Percentiles rank a stretch among this genome's conserved stretches.
phyloP scores from a whole-genome alignment of 768 basidiomycete genomes.

The Hygrocybe coccinea region DNA sequence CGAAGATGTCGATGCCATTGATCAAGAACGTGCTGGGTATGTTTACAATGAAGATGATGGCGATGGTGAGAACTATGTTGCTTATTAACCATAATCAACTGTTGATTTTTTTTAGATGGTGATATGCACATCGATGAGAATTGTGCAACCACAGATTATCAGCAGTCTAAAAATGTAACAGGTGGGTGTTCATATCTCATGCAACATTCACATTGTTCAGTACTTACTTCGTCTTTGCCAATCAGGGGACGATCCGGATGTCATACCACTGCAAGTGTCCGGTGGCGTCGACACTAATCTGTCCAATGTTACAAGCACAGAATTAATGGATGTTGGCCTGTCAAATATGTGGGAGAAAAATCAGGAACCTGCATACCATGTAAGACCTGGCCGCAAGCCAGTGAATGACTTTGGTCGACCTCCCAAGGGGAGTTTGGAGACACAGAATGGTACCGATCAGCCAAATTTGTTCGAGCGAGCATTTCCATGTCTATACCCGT shows the following conservation, averaged over 20 bases:
- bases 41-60: slow-evolving; percentile 16
- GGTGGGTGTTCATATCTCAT: neutral
- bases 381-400: slow-evolving; percentile 18
- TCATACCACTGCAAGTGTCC: slow-evolving; percentile 24
- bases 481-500: slow-evolving; percentile 29
- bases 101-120: no score
- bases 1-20: slow-evolving; percentile 11
- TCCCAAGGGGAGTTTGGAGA: slow-evolving; percentile 4
- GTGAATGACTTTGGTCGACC: slow-evolving; percentile 29
- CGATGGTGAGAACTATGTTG: neutral
- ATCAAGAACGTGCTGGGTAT: slow-evolving; percentile 29
- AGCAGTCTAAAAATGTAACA: no score
- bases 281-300: slow-evolving; percentile 28
- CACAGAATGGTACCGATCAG: slow-evolving; percentile 7
- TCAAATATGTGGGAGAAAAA: slow-evolving; percentile 13
- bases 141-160: no score
- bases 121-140: no score
- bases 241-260: slow-evolving; percentile 30
- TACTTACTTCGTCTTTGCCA: neutral
- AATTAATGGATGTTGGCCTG: slow-evolving; percentile 28
- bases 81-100: no score
- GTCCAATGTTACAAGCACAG: slow-evolving; percentile 14
- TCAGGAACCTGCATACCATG: slow-evolving; percentile 22
- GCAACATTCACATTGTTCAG: neutral
- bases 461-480: slow-evolving; percentile 18